Percentiles rank a stretch among this genome's conserved stretches.
Conservation (phyloP, 2,329 filamentous ascomycete species). For the Neospermospora avenae region DNA sequence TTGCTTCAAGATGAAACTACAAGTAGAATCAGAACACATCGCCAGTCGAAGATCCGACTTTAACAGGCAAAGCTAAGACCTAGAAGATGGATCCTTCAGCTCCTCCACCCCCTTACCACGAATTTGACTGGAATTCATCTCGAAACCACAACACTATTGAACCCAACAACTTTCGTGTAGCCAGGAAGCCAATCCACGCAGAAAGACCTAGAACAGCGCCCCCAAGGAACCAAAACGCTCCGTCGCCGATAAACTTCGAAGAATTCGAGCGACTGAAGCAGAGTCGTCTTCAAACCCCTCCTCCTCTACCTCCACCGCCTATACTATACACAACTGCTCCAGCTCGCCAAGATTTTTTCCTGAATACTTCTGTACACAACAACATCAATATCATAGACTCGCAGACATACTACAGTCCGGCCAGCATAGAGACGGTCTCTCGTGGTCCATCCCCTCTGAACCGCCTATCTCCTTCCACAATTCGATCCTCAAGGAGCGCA, state of each 20-base stretch:
- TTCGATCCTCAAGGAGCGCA: neutral
- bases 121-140: neutral
- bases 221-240: neutral
- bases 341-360: conserved; percentile 2
- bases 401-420: conserved; percentile 11
- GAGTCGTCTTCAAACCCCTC: neutral
- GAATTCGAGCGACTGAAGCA: conserved; percentile 4
- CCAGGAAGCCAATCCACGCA: conserved; percentile 10
- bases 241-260: conserved; percentile 1
- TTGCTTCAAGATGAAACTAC: neutral
- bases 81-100: conserved; percentile 1
- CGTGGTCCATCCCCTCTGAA: neutral
- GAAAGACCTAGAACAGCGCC: conserved; percentile 5
- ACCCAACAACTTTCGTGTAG: conserved; percentile 3
- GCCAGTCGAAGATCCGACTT: neutral
- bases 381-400: conserved; percentile 12
- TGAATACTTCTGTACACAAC: conserved; percentile 5
- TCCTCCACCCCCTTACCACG: conserved; percentile 5
- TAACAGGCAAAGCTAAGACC: neutral
- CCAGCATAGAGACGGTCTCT: neutral
- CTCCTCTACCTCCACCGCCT: neutral
- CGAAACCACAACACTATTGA: neutral
- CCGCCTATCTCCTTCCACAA: neutral
- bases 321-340: neutral
- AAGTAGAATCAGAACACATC: neutral